phyloP scores from a whole-genome alignment of 495 filamentous ascomycete genomes.

The Saxophila tyrrhenica region DNA sequence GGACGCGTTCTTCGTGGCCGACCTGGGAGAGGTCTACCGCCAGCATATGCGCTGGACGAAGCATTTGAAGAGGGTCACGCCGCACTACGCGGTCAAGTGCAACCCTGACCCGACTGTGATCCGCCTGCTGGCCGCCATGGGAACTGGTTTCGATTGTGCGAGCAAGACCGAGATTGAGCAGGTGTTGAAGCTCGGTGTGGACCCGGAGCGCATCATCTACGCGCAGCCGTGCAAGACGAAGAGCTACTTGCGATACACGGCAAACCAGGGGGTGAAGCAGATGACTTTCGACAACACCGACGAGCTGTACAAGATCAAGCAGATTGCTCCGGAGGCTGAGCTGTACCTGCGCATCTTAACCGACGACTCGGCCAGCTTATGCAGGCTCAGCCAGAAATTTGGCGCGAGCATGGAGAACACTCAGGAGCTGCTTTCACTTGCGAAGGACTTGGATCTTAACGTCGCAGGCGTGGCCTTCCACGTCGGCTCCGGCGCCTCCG shows the following conservation, averaged over 20 bases:
- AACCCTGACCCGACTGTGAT: constrained; percentile 89
- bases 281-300: constrained; percentile 99
- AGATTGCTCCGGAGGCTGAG: constrained; percentile 76
- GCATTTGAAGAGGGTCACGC: constrained; percentile 84
- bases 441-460: constrained; percentile 81
- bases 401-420: constrained; percentile 79
- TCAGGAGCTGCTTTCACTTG: constrained; percentile 63
- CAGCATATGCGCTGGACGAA: constrained; percentile 97
- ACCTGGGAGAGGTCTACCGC: constrained; percentile 96
- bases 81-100: constrained; percentile 98
- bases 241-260: constrained; percentile 85
- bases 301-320: constrained; percentile 94
- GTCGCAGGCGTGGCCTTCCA: constrained; percentile 97
- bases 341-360: constrained; percentile 89
- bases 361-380: constrained; percentile 88
- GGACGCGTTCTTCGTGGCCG: constrained; percentile 95
- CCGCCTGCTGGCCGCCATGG: constrained; percentile 71
- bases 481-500: constrained; percentile 88
- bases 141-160: constrained; percentile 95
- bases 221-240: constrained; percentile 99
- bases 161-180: constrained; percentile 94
- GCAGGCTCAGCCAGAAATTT: constrained; percentile 92
- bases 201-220: constrained; percentile 91
- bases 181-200: constrained; percentile 71
- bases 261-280: constrained; percentile 74